Percentiles rank a stretch among this genome's conserved stretches.
Evolutionary conservation across 2,329 filamentous ascomycete genomes (phyloP).

Genomic region (Gyromitra esculenta): DNA sequence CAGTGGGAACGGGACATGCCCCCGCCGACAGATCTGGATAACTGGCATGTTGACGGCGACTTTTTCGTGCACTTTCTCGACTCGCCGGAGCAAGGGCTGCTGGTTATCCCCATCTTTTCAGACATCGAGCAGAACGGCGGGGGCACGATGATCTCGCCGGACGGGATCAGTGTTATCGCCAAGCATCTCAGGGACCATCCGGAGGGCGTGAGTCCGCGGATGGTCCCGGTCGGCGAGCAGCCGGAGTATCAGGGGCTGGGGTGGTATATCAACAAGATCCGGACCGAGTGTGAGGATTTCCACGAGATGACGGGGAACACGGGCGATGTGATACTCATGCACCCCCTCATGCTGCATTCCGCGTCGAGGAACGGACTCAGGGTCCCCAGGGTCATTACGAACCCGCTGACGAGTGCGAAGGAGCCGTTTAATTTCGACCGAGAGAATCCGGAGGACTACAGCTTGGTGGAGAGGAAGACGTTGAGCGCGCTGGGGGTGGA

Average conservation of each 20-base stretch:
- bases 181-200: slow-evolving; percentile 70
- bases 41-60: slow-evolving; percentile 77
- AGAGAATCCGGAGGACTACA: slow-evolving; percentile 63
- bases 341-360: slow-evolving; percentile 68
- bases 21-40: slow-evolving; percentile 66
- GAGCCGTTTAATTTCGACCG: slow-evolving; percentile 66
- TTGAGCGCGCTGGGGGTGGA: slow-evolving; percentile 64
- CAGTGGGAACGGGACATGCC: slow-evolving; percentile 63
- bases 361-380: slow-evolving; percentile 65
- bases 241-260: slow-evolving; percentile 44
- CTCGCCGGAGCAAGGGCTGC: slow-evolving; percentile 73
- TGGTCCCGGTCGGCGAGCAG: slow-evolving; percentile 67
- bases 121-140: slow-evolving; percentile 71
- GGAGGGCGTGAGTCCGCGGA: slow-evolving; percentile 72
- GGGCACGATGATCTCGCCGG: slow-evolving; percentile 72
- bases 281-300: slow-evolving; percentile 61
- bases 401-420: slow-evolving; percentile 66
- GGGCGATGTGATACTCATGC: slow-evolving; percentile 67
- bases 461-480: slow-evolving; percentile 67
- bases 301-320: slow-evolving; percentile 66
- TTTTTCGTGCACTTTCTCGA: slow-evolving; percentile 79
- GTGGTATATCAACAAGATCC: slow-evolving; percentile 60
- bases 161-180: slow-evolving; percentile 69
- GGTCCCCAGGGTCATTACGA: slow-evolving; percentile 66
- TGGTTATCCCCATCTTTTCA: slow-evolving; percentile 74